phyloP scores from a whole-genome alignment of 192 early-diverging fungal species.

The Podochytrium sp. region DNA sequence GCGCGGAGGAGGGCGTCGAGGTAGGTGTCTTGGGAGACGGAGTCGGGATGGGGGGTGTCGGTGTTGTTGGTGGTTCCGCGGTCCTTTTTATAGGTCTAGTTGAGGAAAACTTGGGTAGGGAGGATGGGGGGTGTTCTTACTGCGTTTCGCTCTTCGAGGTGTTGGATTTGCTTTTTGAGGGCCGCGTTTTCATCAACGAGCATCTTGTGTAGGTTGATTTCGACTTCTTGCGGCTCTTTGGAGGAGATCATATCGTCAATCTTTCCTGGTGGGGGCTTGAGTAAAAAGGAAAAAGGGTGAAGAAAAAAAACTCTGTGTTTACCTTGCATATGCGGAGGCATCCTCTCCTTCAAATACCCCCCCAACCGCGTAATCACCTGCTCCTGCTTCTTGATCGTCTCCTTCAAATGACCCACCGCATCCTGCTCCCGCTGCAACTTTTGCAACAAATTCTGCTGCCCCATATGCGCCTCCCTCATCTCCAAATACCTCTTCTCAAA shows the following conservation, averaged over 20 bases:
- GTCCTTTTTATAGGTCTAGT: too few relatives aligned
- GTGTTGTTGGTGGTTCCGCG: too few relatives aligned
- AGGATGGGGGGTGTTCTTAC: background rate
- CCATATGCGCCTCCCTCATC: constrained; percentile 50
- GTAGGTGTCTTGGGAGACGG: constrained; percentile 15
- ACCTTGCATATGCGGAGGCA: constrained; percentile 17
- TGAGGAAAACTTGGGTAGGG: too few relatives aligned
- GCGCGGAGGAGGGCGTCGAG: constrained; percentile 39
- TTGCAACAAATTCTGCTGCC: constrained; percentile 43
- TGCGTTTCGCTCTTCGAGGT: constrained; percentile 20
- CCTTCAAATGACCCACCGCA: constrained; percentile 25
- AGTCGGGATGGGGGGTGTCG: too few relatives aligned
- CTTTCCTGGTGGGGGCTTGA: constrained; percentile 11
- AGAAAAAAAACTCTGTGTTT: background rate
- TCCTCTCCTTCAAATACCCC: constrained; percentile 32
- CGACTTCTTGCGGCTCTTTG: constrained; percentile 30
- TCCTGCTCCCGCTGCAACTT: constrained; percentile 39
- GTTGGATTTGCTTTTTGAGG: constrained; percentile 23
- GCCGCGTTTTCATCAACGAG: constrained; percentile 34
- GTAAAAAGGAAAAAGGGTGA: background rate
- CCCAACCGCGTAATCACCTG: constrained; percentile 42
- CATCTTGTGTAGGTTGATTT: constrained; percentile 25
- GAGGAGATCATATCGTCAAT: constrained; percentile 3
- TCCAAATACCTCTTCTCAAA: constrained; percentile 46
- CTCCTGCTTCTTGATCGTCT: constrained; percentile 49